Percentiles rank a stretch among this genome's conserved stretches.
phyloP scores from a whole-genome alignment of 225 moss, liverwort and hornwort genomes.

The Bryum argenteum region DNA sequence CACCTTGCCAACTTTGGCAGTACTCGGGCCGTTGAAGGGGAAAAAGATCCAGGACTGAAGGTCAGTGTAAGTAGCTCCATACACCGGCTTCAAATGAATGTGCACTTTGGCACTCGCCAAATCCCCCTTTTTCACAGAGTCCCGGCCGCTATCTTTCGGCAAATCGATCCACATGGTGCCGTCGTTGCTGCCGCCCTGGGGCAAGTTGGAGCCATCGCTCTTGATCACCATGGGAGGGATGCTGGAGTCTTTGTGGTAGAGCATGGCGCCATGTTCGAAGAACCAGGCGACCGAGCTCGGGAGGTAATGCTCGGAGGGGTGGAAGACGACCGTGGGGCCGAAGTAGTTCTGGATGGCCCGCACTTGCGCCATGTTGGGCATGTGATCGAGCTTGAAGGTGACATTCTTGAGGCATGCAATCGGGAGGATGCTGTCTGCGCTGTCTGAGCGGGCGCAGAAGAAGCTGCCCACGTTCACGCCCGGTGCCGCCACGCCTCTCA shows the following conservation, averaged over 20 bases:
- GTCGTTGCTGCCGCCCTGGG: conserved; percentile 68
- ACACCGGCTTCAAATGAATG: conserved; percentile 78
- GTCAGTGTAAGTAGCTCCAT: conserved; percentile 70
- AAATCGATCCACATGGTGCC: conserved; percentile 65
- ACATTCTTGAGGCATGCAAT: conserved; percentile 46
- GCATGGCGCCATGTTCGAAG: conserved; percentile 64
- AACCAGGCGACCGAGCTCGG: conserved; percentile 74
- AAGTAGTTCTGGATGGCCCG: conserved; percentile 44
- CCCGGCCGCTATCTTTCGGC: conserved; percentile 52
- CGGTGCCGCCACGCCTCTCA: conserved; percentile 42
- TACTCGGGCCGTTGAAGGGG: conserved; percentile 75
- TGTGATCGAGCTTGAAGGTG: conserved; percentile 34
- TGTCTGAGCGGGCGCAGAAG: conserved; percentile 44
- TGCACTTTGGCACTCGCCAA: conserved; percentile 55
- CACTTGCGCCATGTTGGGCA: conserved; percentile 76
- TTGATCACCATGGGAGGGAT: conserved; percentile 43
- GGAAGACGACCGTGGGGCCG: conserved; percentile 74
- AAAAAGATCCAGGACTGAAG: conserved; percentile 73
- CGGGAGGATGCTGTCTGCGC: conserved; percentile 28
- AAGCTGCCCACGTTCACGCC: conserved; percentile 70
- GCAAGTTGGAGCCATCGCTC: conserved; percentile 66
- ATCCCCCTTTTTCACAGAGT: conserved; percentile 65
- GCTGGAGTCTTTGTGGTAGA: conserved; percentile 44
- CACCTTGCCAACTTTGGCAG: conserved; percentile 56
- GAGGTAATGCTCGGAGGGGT: conserved; percentile 62